Evolutionary conservation across 2,329 filamentous ascomycete species (phyloP).

Genomic region (Epichloe elymi): DNA sequence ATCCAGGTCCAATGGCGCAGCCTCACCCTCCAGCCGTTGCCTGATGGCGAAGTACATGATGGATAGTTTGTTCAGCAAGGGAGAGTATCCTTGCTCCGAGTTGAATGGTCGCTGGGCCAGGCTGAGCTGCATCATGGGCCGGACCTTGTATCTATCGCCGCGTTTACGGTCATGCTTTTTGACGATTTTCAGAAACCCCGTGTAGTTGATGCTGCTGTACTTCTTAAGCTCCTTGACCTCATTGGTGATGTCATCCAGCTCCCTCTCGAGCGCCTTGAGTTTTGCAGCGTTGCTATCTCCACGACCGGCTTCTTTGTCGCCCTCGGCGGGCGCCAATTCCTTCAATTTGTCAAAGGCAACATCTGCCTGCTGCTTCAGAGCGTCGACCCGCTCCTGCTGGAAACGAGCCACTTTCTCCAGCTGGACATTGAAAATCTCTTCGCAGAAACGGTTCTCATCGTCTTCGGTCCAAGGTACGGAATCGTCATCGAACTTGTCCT

Average conservation of each 20-base stretch:
- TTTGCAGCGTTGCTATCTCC: conserved; percentile 35
- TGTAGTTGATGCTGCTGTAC: conserved; percentile 94
- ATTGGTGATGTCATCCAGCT: conserved; percentile 78
- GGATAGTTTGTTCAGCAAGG: conserved; percentile 83
- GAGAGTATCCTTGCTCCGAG: conserved; percentile 77
- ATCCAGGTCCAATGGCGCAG: conserved; percentile 32
- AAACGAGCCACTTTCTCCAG: conserved; percentile 90
- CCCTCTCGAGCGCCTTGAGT: conserved; percentile 58
- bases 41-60: conserved; percentile 93
- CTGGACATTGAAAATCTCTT: conserved; percentile 88
- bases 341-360: conserved; percentile 56
- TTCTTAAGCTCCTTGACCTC: conserved; percentile 89
- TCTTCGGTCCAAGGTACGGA: conserved; percentile 74
- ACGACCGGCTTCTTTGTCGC: conserved; percentile 19
- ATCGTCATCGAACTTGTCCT: conserved; percentile 51
- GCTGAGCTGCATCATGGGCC: conserved; percentile 82
- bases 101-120: conserved; percentile 87
- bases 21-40: conserved; percentile 58
- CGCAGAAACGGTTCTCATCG: conserved; percentile 86
- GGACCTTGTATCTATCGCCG: conserved; percentile 73
- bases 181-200: conserved; percentile 91
- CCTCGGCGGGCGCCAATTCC: conserved; percentile 53
- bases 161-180: conserved; percentile 98
- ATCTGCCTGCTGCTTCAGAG: conserved; percentile 41
- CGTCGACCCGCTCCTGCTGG: conserved; percentile 62